Evolutionary conservation across 2,329 filamentous ascomycete genomes (phyloP), one percentile per base, ranked within the genome.

Genomic region (Parafenestella ontariensis): DNA sequence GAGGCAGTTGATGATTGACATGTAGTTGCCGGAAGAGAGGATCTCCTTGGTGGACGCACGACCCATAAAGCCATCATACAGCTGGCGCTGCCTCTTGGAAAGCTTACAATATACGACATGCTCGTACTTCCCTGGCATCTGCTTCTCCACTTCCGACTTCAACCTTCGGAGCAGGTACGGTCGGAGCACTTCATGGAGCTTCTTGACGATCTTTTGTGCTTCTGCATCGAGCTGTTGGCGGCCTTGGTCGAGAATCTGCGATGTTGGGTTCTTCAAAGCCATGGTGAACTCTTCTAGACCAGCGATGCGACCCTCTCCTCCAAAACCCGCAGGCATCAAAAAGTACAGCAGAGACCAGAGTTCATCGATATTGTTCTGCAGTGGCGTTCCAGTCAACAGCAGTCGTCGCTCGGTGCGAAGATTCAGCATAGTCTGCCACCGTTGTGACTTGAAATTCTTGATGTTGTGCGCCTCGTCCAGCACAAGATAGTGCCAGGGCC

Each of bases 381-480:
- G 82, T 2, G 96, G 95, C 0, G 95, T 99, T 52, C 95, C 95
- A 0, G 95, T 99, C 10, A 99, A 82, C 0, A 99, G 79, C 10
- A 99, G 84, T 29, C 95, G 87, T 24, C 93, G 89, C 59, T 89
- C 88, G 0, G 95, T 98, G 67, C 96, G 94, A 79, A 99, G 96
- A 0, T 90, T 95, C 20, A 99, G 85, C 60, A 99, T 84, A 0
- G 92, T 94, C 74, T 98, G 95, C 93, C 95, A 99, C 60, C 94
- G 84, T 74, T 97, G 93, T 1, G 94, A 97, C 70, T 96, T 93
- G 82, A 98, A 99, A 76, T 99, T 99, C 72, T 99, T 98, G 83
- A 99, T 99, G 77, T 99, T 98, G 80, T 99, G 95, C 0, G 96
- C 95, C 78, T 99, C 95, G 66, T 99, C 95, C 1, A 99, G 85